These are phyloP conservation scores for Aureobasidium mangrovei DNA, from an alignment of 2,329 filamentous ascomycete species.

Conservation along the genomic window DNA sequence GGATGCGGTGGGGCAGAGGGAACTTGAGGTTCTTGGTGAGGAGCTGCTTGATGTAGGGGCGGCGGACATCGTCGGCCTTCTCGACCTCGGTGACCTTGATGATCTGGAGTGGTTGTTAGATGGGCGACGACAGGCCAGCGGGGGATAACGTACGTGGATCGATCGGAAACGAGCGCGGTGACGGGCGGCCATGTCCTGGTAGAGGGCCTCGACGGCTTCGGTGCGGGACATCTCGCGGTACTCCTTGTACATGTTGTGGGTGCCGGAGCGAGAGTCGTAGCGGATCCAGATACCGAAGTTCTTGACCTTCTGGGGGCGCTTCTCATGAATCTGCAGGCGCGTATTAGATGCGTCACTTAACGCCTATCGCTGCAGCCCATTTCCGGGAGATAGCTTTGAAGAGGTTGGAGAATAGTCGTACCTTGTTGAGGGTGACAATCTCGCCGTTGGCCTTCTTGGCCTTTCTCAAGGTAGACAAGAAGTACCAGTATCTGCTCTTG, in stretches of 20 bases:
- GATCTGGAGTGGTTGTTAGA: constrained; percentile 51
- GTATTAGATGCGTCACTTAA: constrained; percentile 14
- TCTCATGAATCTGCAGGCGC: constrained; percentile 75
- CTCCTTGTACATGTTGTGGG: constrained; percentile 99
- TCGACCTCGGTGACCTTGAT: constrained; percentile 96
- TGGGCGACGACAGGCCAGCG: not conserved
- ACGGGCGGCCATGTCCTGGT: constrained; percentile 99
- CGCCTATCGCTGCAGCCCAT: constrained; percentile 16
- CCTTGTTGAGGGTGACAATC: constrained; percentile 94
- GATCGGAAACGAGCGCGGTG: constrained; percentile 97
- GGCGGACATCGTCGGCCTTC: constrained; percentile 89
- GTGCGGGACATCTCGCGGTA: constrained; percentile 97
- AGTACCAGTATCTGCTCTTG: constrained; percentile 99
- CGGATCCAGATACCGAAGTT: constrained; percentile 99
- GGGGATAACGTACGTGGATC: constrained; percentile 71
- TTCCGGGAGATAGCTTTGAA: constrained; percentile 16
- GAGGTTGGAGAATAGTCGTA: constrained; percentile 41
- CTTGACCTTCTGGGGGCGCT: constrained; percentile 99
- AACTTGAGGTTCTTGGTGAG: constrained; percentile 91
- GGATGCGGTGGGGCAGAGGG: constrained; percentile 93
- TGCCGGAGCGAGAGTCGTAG: constrained; percentile 98
- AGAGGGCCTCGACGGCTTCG: constrained; percentile 91
- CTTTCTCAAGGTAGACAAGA: constrained; percentile 97
- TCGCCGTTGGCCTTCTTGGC: constrained; percentile 99
- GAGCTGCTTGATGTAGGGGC: constrained; percentile 99